Conservation (phyloP, 2,329 filamentous ascomycete species). For the Alternaria metachromatica region DNA sequence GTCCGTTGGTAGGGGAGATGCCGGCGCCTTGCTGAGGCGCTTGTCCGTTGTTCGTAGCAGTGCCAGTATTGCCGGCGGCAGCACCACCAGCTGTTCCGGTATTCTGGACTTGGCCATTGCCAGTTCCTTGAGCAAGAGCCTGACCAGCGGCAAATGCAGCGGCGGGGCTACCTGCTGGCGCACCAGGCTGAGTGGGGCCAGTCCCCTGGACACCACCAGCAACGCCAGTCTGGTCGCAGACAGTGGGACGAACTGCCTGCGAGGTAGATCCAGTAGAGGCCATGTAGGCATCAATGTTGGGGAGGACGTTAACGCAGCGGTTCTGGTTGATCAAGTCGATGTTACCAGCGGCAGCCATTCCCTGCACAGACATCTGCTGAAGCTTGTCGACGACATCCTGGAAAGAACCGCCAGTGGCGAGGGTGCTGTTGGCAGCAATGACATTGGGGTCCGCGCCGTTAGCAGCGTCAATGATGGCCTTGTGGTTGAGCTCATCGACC, state of each 20-base stretch:
- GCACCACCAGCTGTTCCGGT: conserved; percentile 15
- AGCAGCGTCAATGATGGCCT: conserved; percentile 45
- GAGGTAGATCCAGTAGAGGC: conserved; percentile 40
- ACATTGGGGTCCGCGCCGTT: conserved; percentile 36
- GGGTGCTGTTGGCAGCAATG: conserved; percentile 46
- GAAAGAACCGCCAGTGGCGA: conserved; percentile 46
- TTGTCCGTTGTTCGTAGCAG: not conserved
- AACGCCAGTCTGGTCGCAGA: conserved; percentile 44
- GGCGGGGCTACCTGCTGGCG: conserved; percentile 38
- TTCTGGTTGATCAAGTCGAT: conserved; percentile 49
- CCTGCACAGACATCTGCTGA: conserved; percentile 45
- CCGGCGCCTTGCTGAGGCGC: not conserved
- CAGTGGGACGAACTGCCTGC: conserved; percentile 40
- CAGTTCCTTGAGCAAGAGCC: conserved; percentile 35
- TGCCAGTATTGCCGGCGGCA: conserved; percentile 7
- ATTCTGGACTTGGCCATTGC: conserved; percentile 36
- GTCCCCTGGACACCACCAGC: conserved; percentile 40
- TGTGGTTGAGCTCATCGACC: conserved; percentile 49
- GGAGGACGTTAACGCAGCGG: conserved; percentile 46
- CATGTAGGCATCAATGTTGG: conserved; percentile 48
- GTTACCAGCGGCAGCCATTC: conserved; percentile 39
- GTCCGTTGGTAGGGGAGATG: not conserved
- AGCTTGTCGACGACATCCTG: conserved; percentile 50
- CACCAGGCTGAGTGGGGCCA: conserved; percentile 38
- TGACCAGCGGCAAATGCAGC: conserved; percentile 39